These are phyloP conservation scores for Calycina herbarum DNA, from an alignment of 2,329 filamentous ascomycete genomes.

Conservation along the genomic window DNA sequence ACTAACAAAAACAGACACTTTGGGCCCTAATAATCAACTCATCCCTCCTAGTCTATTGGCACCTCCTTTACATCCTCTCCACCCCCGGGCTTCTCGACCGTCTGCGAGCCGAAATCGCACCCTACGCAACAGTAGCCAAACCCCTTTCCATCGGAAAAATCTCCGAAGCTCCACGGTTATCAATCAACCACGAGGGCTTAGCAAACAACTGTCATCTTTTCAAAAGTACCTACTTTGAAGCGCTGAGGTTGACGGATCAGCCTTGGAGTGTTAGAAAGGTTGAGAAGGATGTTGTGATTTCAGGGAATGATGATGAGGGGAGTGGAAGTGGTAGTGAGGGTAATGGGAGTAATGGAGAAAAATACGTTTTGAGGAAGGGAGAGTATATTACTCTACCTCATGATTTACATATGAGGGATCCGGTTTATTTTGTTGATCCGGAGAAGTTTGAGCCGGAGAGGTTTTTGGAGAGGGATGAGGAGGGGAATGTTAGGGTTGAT, in stretches of 20 bases:
- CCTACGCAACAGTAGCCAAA: constrained; percentile 42
- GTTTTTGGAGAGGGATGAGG: constrained; percentile 45
- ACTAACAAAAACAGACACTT: constrained; percentile 39
- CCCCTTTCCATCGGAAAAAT: constrained; percentile 33
- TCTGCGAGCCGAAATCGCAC: constrained; percentile 47
- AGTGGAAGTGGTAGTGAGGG: constrained; percentile 20
- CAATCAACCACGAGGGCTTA: constrained; percentile 43
- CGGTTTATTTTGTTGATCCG: constrained; percentile 41
- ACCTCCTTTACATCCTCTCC: constrained; percentile 47
- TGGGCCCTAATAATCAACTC: constrained; percentile 57
- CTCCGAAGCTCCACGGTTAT: constrained; percentile 40
- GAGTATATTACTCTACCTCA: constrained; percentile 46
- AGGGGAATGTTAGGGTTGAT: constrained; percentile 38
- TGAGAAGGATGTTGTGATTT: constrained; percentile 39
- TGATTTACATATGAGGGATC: constrained; percentile 45
- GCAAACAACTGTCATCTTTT: constrained; percentile 46
- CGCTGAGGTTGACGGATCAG: constrained; percentile 45
- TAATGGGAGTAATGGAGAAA: constrained; percentile 19
- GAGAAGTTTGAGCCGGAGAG: constrained; percentile 45
- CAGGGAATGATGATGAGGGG: background rate
- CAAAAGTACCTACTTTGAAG: constrained; percentile 47
- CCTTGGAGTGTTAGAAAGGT: constrained; percentile 45
- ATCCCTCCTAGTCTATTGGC: constrained; percentile 53
- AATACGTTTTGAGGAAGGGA: constrained; percentile 43
- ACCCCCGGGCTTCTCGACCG: constrained; percentile 42